phyloP scores from a whole-genome alignment of 1,284 basidiomycete genomes.

The Nidula niveotomentosa region DNA sequence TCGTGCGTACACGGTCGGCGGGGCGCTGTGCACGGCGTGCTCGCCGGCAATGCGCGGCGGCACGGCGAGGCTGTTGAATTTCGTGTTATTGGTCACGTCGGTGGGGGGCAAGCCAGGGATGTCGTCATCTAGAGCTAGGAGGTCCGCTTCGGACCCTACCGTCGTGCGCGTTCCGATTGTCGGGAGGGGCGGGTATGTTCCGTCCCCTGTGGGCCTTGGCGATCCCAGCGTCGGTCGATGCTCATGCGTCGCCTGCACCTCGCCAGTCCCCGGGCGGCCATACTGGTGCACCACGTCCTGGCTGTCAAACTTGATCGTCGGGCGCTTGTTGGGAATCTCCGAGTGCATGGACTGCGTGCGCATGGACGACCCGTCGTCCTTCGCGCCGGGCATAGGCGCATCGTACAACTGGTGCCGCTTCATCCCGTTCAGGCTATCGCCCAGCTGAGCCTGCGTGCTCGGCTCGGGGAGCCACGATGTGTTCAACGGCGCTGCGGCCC shows the following conservation, averaged over 20 bases:
- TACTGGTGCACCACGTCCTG: conserved; percentile 77
- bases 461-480: conserved; percentile 24
- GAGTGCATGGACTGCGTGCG: conserved; percentile 29
- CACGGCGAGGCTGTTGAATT: conserved; percentile 18
- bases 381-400: conserved; percentile 53
- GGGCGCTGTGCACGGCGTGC: conserved; percentile 37
- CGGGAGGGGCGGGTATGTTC: conserved; percentile 33
- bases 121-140: conserved; percentile 20
- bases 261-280: conserved; percentile 46
- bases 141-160: conserved; percentile 12
- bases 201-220: conserved; percentile 16
- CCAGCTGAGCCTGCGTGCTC: conserved; percentile 9
- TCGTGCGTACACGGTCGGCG: conserved; percentile 35
- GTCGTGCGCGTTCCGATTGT: conserved; percentile 7
- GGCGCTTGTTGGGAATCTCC: conserved; percentile 39
- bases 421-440: conserved; percentile 36
- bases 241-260: conserved; percentile 53
- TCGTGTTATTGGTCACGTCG: not conserved
- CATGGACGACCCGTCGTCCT: conserved; percentile 22
- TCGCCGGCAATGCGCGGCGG: conserved; percentile 25
- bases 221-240: conserved; percentile 40
- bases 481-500: conserved; percentile 36
- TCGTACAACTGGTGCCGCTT: conserved; percentile 82
- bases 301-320: conserved; percentile 74
- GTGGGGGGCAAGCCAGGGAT: not conserved